phyloP scores from a whole-genome alignment of 352 stramenopile species.

The Globisporangium sylvaticum region DNA sequence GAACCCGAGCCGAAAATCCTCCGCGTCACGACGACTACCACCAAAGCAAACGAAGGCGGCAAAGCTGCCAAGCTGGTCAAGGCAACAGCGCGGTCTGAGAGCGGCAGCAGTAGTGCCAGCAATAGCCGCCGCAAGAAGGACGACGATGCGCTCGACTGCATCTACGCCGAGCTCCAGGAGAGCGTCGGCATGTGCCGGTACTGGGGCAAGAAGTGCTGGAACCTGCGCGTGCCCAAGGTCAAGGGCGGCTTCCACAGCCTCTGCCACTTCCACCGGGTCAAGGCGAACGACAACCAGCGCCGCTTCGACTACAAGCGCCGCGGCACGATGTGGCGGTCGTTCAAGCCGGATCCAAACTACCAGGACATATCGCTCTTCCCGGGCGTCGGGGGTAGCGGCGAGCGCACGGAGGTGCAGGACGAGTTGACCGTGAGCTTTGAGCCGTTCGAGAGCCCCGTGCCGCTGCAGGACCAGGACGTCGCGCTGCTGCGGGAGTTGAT shows the following conservation, averaged over 20 bases:
- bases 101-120: background rate
- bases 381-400: background rate
- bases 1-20: background rate
- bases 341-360: constrained; percentile 5
- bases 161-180: constrained; percentile 15
- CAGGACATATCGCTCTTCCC: constrained; percentile 14
- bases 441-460: constrained; percentile 10
- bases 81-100: background rate
- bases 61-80: background rate
- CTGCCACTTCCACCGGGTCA: constrained; percentile 25
- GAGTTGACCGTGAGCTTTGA: constrained; percentile 1
- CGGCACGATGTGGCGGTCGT: constrained; percentile 12
- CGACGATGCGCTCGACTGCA: constrained; percentile 10
- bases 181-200: constrained; percentile 18
- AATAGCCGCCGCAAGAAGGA: constrained; percentile 10
- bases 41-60: background rate
- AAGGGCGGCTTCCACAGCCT: constrained; percentile 26
- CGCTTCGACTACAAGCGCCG: constrained; percentile 22
- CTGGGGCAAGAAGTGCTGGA: constrained; percentile 21
- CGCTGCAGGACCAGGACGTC: constrained; percentile 10
- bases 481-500: constrained; percentile 14
- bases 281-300: constrained; percentile 27
- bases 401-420: background rate
- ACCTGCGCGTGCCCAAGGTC: constrained; percentile 21
- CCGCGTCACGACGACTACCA: background rate